Evolutionary conservation across 345 rosid species (phyloP).

Genomic region (Luvunga scandens): DNA sequence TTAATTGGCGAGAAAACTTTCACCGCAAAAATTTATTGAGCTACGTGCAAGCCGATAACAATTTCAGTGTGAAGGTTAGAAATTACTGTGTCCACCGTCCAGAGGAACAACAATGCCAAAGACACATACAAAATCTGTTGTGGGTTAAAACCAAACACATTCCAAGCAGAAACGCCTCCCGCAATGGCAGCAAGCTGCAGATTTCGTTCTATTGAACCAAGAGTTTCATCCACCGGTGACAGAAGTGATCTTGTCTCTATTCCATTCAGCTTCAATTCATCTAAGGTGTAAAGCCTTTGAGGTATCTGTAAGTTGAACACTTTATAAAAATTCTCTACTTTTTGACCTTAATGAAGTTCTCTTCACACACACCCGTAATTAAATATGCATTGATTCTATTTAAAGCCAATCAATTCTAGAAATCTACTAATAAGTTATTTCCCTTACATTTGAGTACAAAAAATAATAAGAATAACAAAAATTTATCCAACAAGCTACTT

Average conservation of each 20-base stretch:
- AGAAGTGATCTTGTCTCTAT: constrained; percentile 67
- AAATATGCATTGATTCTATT: neutral
- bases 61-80: neutral
- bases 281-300: constrained; percentile 79
- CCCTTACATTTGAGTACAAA: neutral
- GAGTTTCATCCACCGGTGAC: constrained; percentile 75
- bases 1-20: neutral
- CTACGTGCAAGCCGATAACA: neutral
- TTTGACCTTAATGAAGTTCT: too few relatives aligned
- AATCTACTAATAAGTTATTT: neutral
- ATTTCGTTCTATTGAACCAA: constrained; percentile 72
- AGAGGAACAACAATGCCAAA: constrained; percentile 59
- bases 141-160: constrained; percentile 45
- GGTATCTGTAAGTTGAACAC: constrained; percentile 45
- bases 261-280: constrained; percentile 81
- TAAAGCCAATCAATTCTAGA: neutral
- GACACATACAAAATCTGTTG: constrained; percentile 66
- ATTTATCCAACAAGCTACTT: neutral
- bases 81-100: constrained; percentile 78
- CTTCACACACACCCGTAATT: neutral
- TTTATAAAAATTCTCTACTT: neutral
- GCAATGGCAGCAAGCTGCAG: constrained; percentile 62
- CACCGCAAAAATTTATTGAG: neutral
- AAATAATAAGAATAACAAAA: neutral
- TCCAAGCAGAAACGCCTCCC: constrained; percentile 71